Evolutionary conservation across 768 basidiomycete genomes (phyloP), one percentile per base, ranked within the genome.

Genomic region (Boletus reticulatus): DNA sequence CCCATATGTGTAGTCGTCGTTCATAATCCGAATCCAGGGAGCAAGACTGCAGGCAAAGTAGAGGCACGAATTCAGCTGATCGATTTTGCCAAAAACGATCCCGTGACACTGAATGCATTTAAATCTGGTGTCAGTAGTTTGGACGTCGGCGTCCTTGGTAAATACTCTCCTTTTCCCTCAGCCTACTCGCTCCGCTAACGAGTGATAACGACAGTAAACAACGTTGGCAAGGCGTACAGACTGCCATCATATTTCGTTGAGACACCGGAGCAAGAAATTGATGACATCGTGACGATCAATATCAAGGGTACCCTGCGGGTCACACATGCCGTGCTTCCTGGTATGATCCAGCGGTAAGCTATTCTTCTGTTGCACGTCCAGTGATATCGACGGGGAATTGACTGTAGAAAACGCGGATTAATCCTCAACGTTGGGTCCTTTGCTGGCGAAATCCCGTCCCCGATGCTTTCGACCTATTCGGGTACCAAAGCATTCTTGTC

Each of bases 391-490:
- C 42, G 12, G 4, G 22, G 17, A 0, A 1, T 19, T n/a, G 12
- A 42, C 14, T 24, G 31, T 57, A 92, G 91, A 49, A 89, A 89
- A 69, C 83, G 85, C 24, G 94, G 92, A 9, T 76, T 99, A 48
- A 85, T 99, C 62, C 78, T 98, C 39, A 96, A 92, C 66, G 79
- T 98, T 52, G 93, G 94, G 27, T 98, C 97, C 0, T 94, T 99
- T 66, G 86, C 92, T 20, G 93, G 93, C 7, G 75, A 86, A 16
- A 79, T 95, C 48, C 89, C 95, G 1, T 91, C 92, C 0, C 90
- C 97, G 1, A 91, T 98, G 84, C 82, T 99, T 50, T 90, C 96
- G 1, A 88, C 93, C 14, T 99, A 98, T 72, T 88, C 94, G 9
- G 95, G 87, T 41, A 87, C 89, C 46, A 99, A 99, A 71, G 88